phyloP scores from a whole-genome alignment of 129 eudicot genomes.

The Artemisia argyi region DNA sequence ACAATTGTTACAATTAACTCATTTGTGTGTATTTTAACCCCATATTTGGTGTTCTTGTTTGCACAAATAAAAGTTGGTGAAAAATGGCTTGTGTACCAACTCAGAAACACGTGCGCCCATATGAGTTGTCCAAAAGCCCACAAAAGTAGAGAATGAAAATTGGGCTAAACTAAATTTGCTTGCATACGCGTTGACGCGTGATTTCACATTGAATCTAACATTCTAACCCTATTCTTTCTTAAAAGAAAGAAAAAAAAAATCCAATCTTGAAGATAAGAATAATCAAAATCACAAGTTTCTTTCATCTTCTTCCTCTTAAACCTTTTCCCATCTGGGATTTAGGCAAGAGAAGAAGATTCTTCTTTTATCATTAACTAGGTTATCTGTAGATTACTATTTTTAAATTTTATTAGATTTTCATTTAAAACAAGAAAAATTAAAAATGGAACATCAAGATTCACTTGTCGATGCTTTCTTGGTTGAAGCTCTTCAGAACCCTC shows the following conservation, averaged over 20 bases:
- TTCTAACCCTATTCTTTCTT: background rate
- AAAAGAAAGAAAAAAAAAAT: background rate
- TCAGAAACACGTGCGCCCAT: background rate
- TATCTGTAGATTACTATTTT: background rate
- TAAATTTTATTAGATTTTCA: background rate
- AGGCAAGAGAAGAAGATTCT: slow-evolving; percentile 32
- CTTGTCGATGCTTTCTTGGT: slow-evolving; percentile 82
- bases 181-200: slow-evolving; percentile 19
- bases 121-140: slow-evolving; percentile 29
- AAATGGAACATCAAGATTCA: slow-evolving; percentile 33
- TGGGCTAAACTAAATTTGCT: slow-evolving; percentile 13
- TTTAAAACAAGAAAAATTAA: slow-evolving; percentile 3
- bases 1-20: no score
- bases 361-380: slow-evolving; percentile 6
- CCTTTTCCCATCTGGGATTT: slow-evolving; percentile 39
- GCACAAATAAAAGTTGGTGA: no score
- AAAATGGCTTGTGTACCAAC: background rate
- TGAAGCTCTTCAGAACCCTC: slow-evolving; percentile 98
- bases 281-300: background rate
- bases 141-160: background rate
- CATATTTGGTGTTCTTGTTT: no score
- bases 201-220: slow-evolving; percentile 27
- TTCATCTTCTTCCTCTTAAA: slow-evolving; percentile 47
- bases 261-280: background rate
- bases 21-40: no score